Conservation (phyloP, 176 grass and related monocot genomes). For the Hordeum marinum region DNA sequence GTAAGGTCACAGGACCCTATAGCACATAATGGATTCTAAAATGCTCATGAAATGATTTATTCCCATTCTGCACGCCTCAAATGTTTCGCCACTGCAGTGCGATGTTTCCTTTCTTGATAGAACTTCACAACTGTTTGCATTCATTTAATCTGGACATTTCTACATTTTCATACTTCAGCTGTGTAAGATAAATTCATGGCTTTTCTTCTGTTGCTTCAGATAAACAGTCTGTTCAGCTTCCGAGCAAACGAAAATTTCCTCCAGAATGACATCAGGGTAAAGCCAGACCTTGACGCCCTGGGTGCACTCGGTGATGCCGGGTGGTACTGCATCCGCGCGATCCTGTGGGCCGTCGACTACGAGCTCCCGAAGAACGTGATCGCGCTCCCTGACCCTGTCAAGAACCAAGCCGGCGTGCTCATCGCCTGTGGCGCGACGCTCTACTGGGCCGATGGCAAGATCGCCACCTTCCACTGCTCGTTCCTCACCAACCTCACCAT, state of each 20-base stretch:
- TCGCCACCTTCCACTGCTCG: slow-evolving; percentile 54
- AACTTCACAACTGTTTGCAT: background rate
- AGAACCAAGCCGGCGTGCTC: slow-evolving; percentile 54
- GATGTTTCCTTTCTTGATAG: too few species aligned
- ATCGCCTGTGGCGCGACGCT: slow-evolving; percentile 53
- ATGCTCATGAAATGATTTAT: too few species aligned
- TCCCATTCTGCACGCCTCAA: too few species aligned
- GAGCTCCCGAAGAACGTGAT: slow-evolving; percentile 46
- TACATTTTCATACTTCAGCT: too few species aligned
- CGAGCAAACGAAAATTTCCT: slow-evolving; percentile 53
- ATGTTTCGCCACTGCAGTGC: too few species aligned
- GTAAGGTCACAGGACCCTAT: too few species aligned
- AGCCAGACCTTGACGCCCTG: slow-evolving; percentile 76
- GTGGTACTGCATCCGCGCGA: slow-evolving; percentile 75
- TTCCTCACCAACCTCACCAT: slow-evolving; percentile 59
- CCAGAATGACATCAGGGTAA: slow-evolving; percentile 75
- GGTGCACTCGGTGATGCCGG: slow-evolving; percentile 59
- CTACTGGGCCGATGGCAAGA: slow-evolving; percentile 49
- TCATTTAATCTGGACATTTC: background rate
- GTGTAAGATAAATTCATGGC: too few species aligned
- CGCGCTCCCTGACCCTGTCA: slow-evolving; percentile 27
- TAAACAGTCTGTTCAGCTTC: slow-evolving; percentile 50
- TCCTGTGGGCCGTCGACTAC: slow-evolving; percentile 67
- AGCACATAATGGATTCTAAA: too few species aligned
- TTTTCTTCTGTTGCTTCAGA: slow-evolving; percentile 38